Conservation (phyloP, 2,329 filamentous ascomycete species). For the Xylariaceae sp. region DNA sequence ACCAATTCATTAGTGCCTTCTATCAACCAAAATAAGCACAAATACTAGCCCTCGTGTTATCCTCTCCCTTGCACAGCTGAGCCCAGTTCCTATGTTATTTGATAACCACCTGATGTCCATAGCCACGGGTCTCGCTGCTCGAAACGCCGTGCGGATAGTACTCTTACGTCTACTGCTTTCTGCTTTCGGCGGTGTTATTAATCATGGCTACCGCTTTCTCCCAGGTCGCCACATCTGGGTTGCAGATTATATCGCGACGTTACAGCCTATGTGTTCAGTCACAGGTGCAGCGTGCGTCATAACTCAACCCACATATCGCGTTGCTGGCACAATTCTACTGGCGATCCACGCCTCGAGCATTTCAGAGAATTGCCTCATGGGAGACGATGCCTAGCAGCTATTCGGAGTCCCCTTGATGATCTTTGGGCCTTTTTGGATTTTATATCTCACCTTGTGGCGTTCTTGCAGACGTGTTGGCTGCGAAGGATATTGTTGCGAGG, state of each 20-base stretch:
- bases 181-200: background rate
- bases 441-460: no score
- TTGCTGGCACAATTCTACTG: background rate
- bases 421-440: no score
- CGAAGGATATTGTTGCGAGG: no score
- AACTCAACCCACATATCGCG: background rate
- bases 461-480: no score
- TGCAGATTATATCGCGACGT: background rate
- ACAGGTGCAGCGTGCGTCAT: background rate
- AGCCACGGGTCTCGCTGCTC: no score
- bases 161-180: background rate
- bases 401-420: no score
- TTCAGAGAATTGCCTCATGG: no score
- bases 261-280: background rate
- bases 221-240: conserved; percentile 8
- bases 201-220: conserved; percentile 9
- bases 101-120: no score
- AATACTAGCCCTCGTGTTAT: conserved; percentile 5
- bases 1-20: background rate
- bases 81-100: background rate
- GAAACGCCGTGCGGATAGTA: no score
- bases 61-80: background rate
- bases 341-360: no score
- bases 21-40: conserved; percentile 2
- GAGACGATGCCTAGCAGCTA: no score